A percentile compares a stretch with the other conserved stretches of the same genome.
These are phyloP conservation scores for Asterionellopsis glacialis DNA, from an alignment of 108 stramenopile genomes.

Conservation along the genomic window DNA sequence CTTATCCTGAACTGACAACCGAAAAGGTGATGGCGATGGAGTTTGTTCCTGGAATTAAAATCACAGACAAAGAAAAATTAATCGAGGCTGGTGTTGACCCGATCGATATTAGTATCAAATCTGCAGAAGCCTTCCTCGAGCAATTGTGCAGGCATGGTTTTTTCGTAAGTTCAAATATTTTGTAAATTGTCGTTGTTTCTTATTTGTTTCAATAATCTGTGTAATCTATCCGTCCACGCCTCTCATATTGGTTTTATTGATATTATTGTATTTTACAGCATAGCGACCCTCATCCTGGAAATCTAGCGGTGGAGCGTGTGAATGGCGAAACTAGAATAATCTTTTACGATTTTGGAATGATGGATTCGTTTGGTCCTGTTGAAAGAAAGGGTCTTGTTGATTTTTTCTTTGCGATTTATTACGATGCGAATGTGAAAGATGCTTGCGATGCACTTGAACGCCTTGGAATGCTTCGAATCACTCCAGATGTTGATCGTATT, in stretches of 20 bases:
- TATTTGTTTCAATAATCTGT: constrained; percentile 17
- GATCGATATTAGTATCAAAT: constrained; percentile 77
- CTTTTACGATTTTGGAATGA: constrained; percentile 99
- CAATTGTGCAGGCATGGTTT: constrained; percentile 96
- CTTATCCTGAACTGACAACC: constrained; percentile 82
- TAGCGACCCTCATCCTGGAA: constrained; percentile 76
- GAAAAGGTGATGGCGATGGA: constrained; percentile 92
- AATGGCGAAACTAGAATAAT: constrained; percentile 77
- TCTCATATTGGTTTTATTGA: not conserved
- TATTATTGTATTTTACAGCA: constrained; percentile 12
- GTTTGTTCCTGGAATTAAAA: constrained; percentile 92
- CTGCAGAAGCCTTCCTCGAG: constrained; percentile 91
- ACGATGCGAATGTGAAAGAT: constrained; percentile 87
- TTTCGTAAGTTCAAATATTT: constrained; percentile 38
- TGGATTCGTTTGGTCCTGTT: constrained; percentile 86
- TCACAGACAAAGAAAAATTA: constrained; percentile 81
- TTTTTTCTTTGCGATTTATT: constrained; percentile 89
- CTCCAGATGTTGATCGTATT: constrained; percentile 87
- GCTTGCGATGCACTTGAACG: constrained; percentile 89
- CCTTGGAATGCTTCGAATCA: constrained; percentile 88
- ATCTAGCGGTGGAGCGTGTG: constrained; percentile 84
- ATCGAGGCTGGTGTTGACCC: constrained; percentile 64
- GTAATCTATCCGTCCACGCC: not conserved
- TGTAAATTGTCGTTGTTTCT: too few species aligned
- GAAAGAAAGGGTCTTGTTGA: constrained; percentile 85